A percentile compares a stretch with the other conserved stretches of the same genome.
Evolutionary conservation across 2,329 filamentous ascomycete species (phyloP).

Genomic region (Whalleya microplaca): DNA sequence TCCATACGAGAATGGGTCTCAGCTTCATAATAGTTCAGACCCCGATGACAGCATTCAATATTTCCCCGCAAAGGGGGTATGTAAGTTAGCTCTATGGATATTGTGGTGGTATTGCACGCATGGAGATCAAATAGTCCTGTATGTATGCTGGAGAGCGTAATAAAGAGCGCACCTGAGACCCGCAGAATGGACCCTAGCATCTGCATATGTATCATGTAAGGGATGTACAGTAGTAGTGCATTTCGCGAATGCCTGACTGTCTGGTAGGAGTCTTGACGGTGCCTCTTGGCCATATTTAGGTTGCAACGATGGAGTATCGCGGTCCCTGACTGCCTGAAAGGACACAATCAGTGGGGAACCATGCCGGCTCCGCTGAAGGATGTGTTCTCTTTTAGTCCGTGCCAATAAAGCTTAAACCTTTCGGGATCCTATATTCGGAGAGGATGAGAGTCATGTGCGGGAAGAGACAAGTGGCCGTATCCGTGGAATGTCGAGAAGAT

Average conservation of each 20-base stretch:
- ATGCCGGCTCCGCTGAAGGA: constrained; percentile 22
- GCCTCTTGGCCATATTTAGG: too few species aligned
- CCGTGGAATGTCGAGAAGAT: background rate
- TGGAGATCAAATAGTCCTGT: too few species aligned
- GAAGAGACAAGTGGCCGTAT: background rate
- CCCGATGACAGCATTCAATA: too few species aligned
- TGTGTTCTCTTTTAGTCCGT: background rate
- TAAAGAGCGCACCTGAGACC: background rate
- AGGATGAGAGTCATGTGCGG: background rate
- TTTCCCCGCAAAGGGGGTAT: too few species aligned
- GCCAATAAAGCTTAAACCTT: background rate
- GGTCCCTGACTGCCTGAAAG: background rate
- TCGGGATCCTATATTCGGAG: background rate
- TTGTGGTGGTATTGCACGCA: background rate
- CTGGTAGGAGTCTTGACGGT: background rate
- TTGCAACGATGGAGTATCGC: background rate
- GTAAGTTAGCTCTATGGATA: background rate
- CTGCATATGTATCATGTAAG: background rate
- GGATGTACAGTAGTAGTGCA: background rate
- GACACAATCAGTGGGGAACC: constrained; percentile 21
- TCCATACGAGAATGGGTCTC: too few species aligned
- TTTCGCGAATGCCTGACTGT: background rate
- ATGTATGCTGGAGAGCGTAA: background rate
- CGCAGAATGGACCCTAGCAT: background rate
- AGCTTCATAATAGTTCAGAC: too few species aligned